Percentiles rank a stretch among this genome's conserved stretches.
These are phyloP conservation scores for Yamadazyma olivae DNA, from an alignment of 805 yeast species.

Conservation along the genomic window DNA sequence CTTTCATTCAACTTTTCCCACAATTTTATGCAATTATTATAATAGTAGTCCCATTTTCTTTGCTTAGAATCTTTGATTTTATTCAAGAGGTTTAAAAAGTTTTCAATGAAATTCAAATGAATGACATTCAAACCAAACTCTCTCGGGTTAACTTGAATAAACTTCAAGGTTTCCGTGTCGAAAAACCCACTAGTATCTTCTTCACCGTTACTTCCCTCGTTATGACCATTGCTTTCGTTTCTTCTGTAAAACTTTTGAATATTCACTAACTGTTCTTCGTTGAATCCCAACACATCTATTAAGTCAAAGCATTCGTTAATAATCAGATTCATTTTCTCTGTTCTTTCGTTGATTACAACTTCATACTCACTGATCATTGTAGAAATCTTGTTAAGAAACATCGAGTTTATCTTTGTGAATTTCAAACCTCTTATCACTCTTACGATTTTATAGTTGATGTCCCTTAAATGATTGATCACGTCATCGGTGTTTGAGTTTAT, in stretches of 20 bases:
- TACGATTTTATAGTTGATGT: slow-evolving; percentile 36
- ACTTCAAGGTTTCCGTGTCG: slow-evolving; percentile 35
- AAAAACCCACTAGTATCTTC: slow-evolving; percentile 27
- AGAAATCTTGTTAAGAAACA: slow-evolving; percentile 19
- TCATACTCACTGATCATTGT: slow-evolving; percentile 25
- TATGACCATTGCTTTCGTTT: slow-evolving; percentile 10
- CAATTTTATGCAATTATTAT: slow-evolving; percentile 42
- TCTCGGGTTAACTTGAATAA: slow-evolving; percentile 33
- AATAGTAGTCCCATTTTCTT: slow-evolving; percentile 31
- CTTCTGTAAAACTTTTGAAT: slow-evolving; percentile 26
- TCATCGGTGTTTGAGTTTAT: slow-evolving; percentile 8
- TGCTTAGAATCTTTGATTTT: slow-evolving; percentile 32
- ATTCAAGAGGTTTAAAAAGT: slow-evolving; percentile 28
- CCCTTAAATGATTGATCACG: slow-evolving; percentile 26
- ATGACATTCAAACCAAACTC: slow-evolving; percentile 37
- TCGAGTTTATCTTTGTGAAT: slow-evolving; percentile 35
- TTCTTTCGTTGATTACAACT: slow-evolving; percentile 22
- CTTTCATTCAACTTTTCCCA: slow-evolving; percentile 60
- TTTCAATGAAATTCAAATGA: slow-evolving; percentile 30
- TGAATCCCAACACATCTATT: slow-evolving; percentile 26
- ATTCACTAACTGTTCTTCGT: slow-evolving; percentile 28
- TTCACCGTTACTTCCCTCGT: slow-evolving; percentile 6
- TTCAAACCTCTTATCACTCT: slow-evolving; percentile 32
- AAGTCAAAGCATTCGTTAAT: slow-evolving; percentile 23
- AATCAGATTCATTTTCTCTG: slow-evolving; percentile 18